Evolutionary conservation across 495 filamentous ascomycete species (phyloP).

Genomic region (Neurospora sp.): DNA sequence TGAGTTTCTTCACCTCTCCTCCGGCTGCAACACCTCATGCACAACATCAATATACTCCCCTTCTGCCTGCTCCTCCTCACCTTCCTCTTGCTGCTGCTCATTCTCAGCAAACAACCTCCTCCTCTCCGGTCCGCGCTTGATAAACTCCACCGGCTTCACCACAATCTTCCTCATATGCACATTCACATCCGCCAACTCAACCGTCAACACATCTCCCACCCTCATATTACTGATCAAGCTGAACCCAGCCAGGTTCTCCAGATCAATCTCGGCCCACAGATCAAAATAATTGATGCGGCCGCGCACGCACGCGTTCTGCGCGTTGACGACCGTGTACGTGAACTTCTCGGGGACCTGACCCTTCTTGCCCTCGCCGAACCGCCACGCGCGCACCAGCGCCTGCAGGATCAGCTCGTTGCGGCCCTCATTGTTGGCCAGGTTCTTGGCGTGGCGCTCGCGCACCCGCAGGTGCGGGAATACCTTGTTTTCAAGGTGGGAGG

Average conservation of each 20-base stretch:
- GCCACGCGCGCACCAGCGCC: slow-evolving; percentile 65
- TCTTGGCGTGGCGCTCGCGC: slow-evolving; percentile 34
- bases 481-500: slow-evolving; percentile 39
- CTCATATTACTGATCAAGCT: slow-evolving; percentile 8
- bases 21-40: neutral
- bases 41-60: neutral
- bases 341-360: slow-evolving; percentile 51
- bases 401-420: slow-evolving; percentile 50
- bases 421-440: slow-evolving; percentile 21
- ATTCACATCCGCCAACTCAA: slow-evolving; percentile 48
- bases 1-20: neutral
- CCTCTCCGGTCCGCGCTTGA: slow-evolving; percentile 1
- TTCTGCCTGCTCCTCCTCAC: neutral
- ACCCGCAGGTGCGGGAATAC: slow-evolving; percentile 40
- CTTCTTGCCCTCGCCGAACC: slow-evolving; percentile 44
- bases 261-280: slow-evolving; percentile 18
- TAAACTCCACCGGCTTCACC: slow-evolving; percentile 38
- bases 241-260: slow-evolving; percentile 19
- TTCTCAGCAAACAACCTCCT: neutral
- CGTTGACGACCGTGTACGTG: slow-evolving; percentile 34
- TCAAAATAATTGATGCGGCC: slow-evolving; percentile 34
- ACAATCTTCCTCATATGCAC: slow-evolving; percentile 36
- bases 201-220: slow-evolving; percentile 40
- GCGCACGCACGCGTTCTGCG: slow-evolving; percentile 3
- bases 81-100: neutral